Evolutionary conservation across 2,329 filamentous ascomycete genomes (phyloP), one percentile per base, ranked within the genome.

Genomic region (Phaeosphaeria sp.): DNA sequence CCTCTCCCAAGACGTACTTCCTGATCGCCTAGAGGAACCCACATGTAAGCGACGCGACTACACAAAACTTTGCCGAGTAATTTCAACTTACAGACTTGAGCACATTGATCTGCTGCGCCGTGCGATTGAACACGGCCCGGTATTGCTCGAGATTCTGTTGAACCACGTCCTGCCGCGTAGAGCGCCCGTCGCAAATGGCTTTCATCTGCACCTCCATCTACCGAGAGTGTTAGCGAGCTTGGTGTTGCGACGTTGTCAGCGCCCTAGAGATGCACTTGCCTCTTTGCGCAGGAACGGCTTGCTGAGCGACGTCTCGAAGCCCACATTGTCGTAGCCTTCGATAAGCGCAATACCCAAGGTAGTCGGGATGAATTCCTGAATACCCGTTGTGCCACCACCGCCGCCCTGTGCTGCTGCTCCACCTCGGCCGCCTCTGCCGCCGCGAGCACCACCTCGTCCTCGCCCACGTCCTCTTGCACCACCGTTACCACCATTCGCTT

Each of bases 241-340:
- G 25, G 22, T 36, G 33, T 43, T 44, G 36, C 20, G 18, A 30
- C 11, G 21, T 8, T 21, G 21, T 13, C 39, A 20, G 33, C 42
- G 42, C 71, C 59, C 69, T 65, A 57, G 24, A 43, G 3, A 21
- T 49, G 9, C 55, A 66, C 75, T 68, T 72, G 82, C 81, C 74
- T 99, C 93, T 78, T 98, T 98, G 55, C 95, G 89, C 59, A 99
- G 81, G 74, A 98, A 98, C 0, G 95, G 95, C 78, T 98, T 98
- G 75, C 93, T 92, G 50, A 99, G 85, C 71, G 93, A 97, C 44
- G 91, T 93, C 69, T 97, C 93, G 62, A 96, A 90, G 55, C 93
- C 92, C 84, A 99, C 94, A 65, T 91, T 89, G 76, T 99, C 93
- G 72, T 98, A 99, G 1, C 95, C 95, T 76, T 96, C 87, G 60